Conservation (phyloP, 1,284 basidiomycete species). For the Ceratobasidium sp. region DNA sequence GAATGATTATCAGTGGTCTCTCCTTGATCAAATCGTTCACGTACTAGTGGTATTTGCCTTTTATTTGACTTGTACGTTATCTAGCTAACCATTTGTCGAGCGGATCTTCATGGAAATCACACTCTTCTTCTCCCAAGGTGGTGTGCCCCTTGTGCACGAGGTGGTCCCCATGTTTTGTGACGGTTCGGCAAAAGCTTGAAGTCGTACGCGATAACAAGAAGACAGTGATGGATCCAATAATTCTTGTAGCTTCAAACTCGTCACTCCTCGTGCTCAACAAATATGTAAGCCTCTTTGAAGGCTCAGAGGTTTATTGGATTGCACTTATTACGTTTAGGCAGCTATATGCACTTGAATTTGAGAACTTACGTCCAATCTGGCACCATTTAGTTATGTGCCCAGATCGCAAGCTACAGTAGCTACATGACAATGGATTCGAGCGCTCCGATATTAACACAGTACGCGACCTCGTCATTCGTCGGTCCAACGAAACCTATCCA, state of each 20-base stretch:
- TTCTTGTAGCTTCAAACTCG: background rate
- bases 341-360: background rate
- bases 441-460: background rate
- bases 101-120: background rate
- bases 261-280: background rate
- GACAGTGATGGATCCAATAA: background rate
- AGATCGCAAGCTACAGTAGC: background rate
- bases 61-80: background rate
- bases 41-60: background rate
- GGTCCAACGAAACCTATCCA: background rate
- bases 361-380: background rate
- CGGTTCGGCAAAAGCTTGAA: background rate
- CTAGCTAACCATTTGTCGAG: background rate
- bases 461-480: background rate
- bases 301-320: conserved; percentile 1
- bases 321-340: background rate
- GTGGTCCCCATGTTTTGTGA: background rate
- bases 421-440: background rate
- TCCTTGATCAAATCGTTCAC: background rate
- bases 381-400: background rate
- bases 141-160: background rate
- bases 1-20: background rate
- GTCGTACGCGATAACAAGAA: background rate
- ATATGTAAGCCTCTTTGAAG: background rate
- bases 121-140: background rate